Conservation (phyloP, 441 rosid species). For the Erysimum pusillum region DNA sequence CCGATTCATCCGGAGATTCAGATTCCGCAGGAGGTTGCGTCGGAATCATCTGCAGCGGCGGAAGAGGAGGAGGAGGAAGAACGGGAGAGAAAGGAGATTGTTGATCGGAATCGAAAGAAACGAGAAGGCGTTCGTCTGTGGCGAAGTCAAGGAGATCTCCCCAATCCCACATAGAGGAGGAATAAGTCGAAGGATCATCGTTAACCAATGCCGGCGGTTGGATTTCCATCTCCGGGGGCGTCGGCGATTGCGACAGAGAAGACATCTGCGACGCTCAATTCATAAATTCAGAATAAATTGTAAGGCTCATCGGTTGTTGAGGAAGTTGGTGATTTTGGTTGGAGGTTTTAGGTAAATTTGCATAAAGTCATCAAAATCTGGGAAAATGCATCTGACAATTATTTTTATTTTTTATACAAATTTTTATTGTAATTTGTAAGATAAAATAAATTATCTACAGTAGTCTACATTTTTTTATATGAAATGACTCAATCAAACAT, state of each 20-base stretch:
- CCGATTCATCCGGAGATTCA: slow-evolving; percentile 41
- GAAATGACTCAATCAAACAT: too few relatives aligned
- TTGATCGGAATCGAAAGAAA: slow-evolving; percentile 50
- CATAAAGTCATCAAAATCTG: slow-evolving; percentile 32
- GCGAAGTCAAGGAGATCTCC: slow-evolving; percentile 82
- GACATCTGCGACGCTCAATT: slow-evolving; percentile 29
- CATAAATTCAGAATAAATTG: slow-evolving; percentile 11
- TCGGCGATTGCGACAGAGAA: slow-evolving; percentile 44
- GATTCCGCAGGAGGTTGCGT: slow-evolving; percentile 26
- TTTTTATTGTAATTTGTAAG: too few relatives aligned
- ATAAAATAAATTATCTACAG: too few relatives aligned
- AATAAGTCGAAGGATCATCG: slow-evolving; percentile 55
- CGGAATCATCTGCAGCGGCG: slow-evolving; percentile 11
- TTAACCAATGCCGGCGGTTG: slow-evolving; percentile 48
- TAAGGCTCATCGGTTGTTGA: slow-evolving; percentile 40
- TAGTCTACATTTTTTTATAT: too few relatives aligned
- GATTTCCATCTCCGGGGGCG: slow-evolving; percentile 53
- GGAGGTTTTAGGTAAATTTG: slow-evolving; percentile 37
- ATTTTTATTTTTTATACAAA: too few relatives aligned
- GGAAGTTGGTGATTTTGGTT: slow-evolving; percentile 48
- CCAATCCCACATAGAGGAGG: slow-evolving; percentile 82
- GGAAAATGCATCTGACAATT: neutral
- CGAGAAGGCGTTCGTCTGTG: slow-evolving; percentile 62
- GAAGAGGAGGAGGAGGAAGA: slow-evolving; percentile 28
- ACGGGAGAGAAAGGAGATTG: slow-evolving; percentile 26